Base-by-base conservation (phyloP, 768 basidiomycete species). In the Suillus americanus region DNA sequence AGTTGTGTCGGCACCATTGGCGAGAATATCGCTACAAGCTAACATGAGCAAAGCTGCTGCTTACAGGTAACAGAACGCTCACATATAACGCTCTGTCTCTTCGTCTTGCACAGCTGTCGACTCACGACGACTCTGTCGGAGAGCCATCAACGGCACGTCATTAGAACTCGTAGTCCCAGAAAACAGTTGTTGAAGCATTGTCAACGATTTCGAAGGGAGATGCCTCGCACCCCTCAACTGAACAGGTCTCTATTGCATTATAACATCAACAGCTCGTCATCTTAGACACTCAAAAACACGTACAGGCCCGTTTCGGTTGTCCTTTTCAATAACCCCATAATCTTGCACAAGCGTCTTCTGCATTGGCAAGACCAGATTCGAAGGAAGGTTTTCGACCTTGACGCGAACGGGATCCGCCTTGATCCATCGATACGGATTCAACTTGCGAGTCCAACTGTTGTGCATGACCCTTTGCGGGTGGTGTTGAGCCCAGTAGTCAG, bases 401-500 rank as follows among this genome's bases (percentile, higher is more conserved):
- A 90, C 83, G 0, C 86, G 86, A 64, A 88, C 88, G 0, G 92
- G 90, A 69, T 87, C 88, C 1, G 91, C 84, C 65, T 83, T 85
- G 62, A 94, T 77, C 86, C 89, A 91, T n/a, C 88, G 83, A 76
- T 97, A 98, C 2, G 95, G 96, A 72, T 99, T 97, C 40, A 94
- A 74, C 56, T 79, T 82, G 55, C 86, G 85, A 28, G 92, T 72
- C 95, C 95, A 98, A n/a, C 53, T 61, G 50, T 59, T 61, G 30
- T 62, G 63, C 18, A 82, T 80, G 7, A 82, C 71, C 63, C 82
- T 77, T 55, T 81, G 80, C 28, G 83, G 82, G 64, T 88, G 85
- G 65, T 86, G 82, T 48, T 83, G 82, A 18, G 80, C 86, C 79
- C 84, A 87, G 72, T 88, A 90, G 55, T 86, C 83, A 7, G 86